phyloP scores from a whole-genome alignment of 2,329 filamentous ascomycete species.

The Amphichorda felina region DNA sequence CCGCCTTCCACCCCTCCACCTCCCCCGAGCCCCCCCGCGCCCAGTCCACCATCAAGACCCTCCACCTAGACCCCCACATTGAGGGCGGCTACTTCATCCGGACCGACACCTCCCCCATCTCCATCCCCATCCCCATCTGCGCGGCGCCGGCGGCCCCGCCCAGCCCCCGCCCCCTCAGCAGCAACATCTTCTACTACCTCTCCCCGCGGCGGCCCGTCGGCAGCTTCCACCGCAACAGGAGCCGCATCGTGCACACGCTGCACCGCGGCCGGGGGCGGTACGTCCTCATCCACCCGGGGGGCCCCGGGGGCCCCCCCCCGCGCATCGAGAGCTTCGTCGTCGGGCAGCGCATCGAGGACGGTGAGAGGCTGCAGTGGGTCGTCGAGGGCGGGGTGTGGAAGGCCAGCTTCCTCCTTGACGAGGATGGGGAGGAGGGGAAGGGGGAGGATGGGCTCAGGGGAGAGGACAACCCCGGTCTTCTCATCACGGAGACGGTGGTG shows the following conservation, averaged over 20 bases:
- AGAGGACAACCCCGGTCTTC: constrained; percentile 35
- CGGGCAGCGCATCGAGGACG: constrained; percentile 40
- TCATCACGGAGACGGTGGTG: constrained; percentile 58
- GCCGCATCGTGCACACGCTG: constrained; percentile 51
- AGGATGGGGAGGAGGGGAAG: constrained; percentile 15
- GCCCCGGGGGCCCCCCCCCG: too few species aligned
- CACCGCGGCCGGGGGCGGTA: constrained; percentile 52
- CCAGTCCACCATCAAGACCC: constrained; percentile 13
- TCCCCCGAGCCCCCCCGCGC: constrained; percentile 5
- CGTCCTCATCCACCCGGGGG: constrained; percentile 50
- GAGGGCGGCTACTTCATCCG: constrained; percentile 55
- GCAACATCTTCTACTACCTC: constrained; percentile 54
- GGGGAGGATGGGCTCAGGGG: too few species aligned
- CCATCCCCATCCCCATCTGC: constrained; percentile 26
- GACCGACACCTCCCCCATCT: constrained; percentile 41
- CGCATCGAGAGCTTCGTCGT: constrained; percentile 54
- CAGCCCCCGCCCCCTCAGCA: too few species aligned
- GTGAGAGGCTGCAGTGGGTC: constrained; percentile 56
- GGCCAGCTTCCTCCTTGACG: constrained; percentile 45
- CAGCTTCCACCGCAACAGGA: constrained; percentile 51
- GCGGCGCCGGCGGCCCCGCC: too few species aligned
- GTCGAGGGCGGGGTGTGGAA: constrained; percentile 60
- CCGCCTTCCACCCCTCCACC: constrained; percentile 4
- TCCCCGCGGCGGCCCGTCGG: constrained; percentile 43
- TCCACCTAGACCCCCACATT: constrained; percentile 41